Conservation (phyloP, 2,329 filamentous ascomycete species). For the Septoria petroselini region DNA sequence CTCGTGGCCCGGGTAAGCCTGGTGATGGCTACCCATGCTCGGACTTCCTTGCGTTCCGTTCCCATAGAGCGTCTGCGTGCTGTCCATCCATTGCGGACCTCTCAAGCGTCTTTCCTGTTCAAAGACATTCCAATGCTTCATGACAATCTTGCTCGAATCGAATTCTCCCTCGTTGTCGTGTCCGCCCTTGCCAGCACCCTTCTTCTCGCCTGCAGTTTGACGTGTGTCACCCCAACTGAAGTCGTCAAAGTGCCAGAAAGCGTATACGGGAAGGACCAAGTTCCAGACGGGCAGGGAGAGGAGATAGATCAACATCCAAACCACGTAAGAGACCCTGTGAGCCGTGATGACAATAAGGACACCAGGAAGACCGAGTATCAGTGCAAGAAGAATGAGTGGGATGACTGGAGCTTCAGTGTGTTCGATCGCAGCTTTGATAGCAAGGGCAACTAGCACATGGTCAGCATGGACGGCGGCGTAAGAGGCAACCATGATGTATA, state of each 20-base stretch:
- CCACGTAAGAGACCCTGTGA: conserved; percentile 84
- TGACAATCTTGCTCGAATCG: conserved; percentile 97
- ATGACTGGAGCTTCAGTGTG: conserved; percentile 70
- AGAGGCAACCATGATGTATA: too few relatives aligned
- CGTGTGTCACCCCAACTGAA: conserved; percentile 99
- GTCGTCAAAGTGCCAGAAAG: conserved; percentile 99
- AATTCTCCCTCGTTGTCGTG: conserved; percentile 82
- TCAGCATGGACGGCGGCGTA: conserved; percentile 29
- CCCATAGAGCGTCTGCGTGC: conserved; percentile 14
- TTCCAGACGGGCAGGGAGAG: conserved; percentile 95
- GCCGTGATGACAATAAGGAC: conserved; percentile 90
- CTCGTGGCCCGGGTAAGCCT: conserved; percentile 25
- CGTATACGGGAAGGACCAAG: conserved; percentile 87
- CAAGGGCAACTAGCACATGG: conserved; percentile 66
- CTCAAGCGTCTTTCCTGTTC: conserved; percentile 57
- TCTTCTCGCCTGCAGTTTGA: conserved; percentile 86
- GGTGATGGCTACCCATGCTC: conserved; percentile 9
- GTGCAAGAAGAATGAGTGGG: conserved; percentile 78
- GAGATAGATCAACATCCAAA: conserved; percentile 97
- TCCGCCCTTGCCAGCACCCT: conserved; percentile 68
- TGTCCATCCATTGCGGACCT: conserved; percentile 21
- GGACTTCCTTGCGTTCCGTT: conserved; percentile 19
- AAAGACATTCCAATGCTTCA: conserved; percentile 98
- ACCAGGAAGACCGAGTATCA: conserved; percentile 91
- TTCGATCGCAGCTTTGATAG: conserved; percentile 65